Base-by-base conservation (phyloP, 2,329 filamentous ascomycete genomes). In the Coniochaeta prunicola region DNA sequence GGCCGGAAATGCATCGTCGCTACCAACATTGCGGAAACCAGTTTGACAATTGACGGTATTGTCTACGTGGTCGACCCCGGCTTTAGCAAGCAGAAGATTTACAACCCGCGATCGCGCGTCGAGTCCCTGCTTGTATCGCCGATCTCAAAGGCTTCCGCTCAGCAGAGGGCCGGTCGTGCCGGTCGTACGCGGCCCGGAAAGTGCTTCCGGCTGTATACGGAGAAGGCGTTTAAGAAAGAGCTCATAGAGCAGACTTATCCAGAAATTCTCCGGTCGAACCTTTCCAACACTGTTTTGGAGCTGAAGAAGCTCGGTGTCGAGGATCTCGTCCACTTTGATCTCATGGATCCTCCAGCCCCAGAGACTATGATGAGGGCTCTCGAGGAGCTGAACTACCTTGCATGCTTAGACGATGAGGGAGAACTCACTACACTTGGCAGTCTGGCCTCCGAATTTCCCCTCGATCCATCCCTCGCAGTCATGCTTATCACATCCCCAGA, bases 21-120 rank as follows among this genome's bases (percentile, higher is more conserved):
- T 10, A 99, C 94, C 64, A 99, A 99, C 74, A 99, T 99, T 73
- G 94, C 94, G 50, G 94, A 99, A 78, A 99, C 94, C 0, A 93
- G 89, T 68, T 84, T 99, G 74, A 99, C 94, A 53, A 99, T 99
- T 61, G 94, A 99, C 70, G 94, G 94, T 71, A 99, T 99, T 63
- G 94, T 99, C 36, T 99, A 97, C 69, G 94, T 99, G 34, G 93
- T 99, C n/a, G 94, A 99, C 69, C 93, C 94, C 2, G 94, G 94
- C 36, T 99, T 99, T 79, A 96, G 92, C 77, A 99, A 99, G 78
- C 94, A 99, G 70, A 99, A 97, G 76, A 94, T 97, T 63, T 99
- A 97, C 80, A 97, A 99, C 74, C 93, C 94, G 24, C 87, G 94
- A 61, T 96, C 96, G 67, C 87, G 94, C 73, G 92, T 99, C 64